phyloP scores from a whole-genome alignment of 2,329 filamentous ascomycete genomes.

The Teratosphaeria gauchensis region DNA sequence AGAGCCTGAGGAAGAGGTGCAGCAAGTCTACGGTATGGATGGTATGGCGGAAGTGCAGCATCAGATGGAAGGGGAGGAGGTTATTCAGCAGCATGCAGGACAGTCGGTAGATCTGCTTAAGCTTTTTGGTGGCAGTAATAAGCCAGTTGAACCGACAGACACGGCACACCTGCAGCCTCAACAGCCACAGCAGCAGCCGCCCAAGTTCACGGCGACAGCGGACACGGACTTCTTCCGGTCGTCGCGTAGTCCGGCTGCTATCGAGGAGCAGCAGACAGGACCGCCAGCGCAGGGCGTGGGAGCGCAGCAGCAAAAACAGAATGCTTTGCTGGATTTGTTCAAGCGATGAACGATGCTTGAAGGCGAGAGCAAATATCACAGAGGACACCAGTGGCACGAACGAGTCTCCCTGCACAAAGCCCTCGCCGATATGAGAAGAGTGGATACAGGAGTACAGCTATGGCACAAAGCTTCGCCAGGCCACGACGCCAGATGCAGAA shows the following conservation, averaged over 20 bases:
- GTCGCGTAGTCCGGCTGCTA: constrained; percentile 3
- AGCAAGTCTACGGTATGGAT: constrained; percentile 4
- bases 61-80: constrained; percentile 5
- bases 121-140: constrained; percentile 10
- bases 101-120: constrained; percentile 15
- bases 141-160: constrained; percentile 1
- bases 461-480: too few species aligned
- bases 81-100: constrained; percentile 3
- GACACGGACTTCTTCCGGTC: constrained; percentile 20
- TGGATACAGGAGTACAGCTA: too few species aligned
- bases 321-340: constrained; percentile 18
- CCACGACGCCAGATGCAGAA: too few species aligned
- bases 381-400: not conserved
- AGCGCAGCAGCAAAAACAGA: constrained; percentile 12
- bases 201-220: constrained; percentile 9
- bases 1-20: not conserved
- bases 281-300: constrained; percentile 1
- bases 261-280: constrained; percentile 1
- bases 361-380: not conserved
- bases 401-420: not conserved
- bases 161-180: constrained; percentile 2
- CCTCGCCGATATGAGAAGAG: too few species aligned
- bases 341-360: constrained; percentile 5
- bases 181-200: constrained; percentile 6
- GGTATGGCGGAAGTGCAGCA: constrained; percentile 1